phyloP scores from a whole-genome alignment of 306 rosid species.

The Prinsepia uniflora region DNA sequence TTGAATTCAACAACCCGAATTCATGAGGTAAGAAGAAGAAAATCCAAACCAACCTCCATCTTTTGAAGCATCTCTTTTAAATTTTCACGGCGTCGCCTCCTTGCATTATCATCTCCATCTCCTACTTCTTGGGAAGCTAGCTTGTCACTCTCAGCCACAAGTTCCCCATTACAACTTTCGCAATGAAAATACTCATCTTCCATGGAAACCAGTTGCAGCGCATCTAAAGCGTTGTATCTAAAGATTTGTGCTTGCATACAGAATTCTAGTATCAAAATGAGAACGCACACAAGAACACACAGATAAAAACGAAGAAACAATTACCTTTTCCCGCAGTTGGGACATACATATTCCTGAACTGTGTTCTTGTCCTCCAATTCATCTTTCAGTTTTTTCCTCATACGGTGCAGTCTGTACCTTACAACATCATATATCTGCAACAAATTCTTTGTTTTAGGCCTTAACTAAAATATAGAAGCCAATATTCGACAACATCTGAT shows the following conservation, averaged over 20 bases:
- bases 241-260: conserved; percentile 14
- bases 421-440: conserved; percentile 86
- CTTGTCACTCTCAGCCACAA: conserved; percentile 91
- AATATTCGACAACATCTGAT: conserved; percentile 22
- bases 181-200: conserved; percentile 90
- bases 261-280: background rate
- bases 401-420: conserved; percentile 89
- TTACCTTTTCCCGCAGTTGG: conserved; percentile 80
- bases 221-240: conserved; percentile 93
- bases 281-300: background rate
- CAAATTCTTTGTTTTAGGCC: conserved; percentile 21
- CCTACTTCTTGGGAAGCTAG: conserved; percentile 79
- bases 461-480: conserved; percentile 26
- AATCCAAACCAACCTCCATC: conserved; percentile 53
- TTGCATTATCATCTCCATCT: conserved; percentile 85
- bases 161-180: conserved; percentile 79
- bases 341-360: conserved; percentile 86
- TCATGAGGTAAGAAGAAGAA: background rate
- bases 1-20: background rate
- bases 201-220: conserved; percentile 71
- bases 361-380: conserved; percentile 96
- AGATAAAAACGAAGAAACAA: background rate
- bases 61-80: conserved; percentile 85
- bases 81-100: conserved; percentile 77
- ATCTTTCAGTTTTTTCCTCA: conserved; percentile 96